These are phyloP conservation scores for Mrakia gelida DNA, from an alignment of 768 basidiomycete species.

Conservation along the genomic window DNA sequence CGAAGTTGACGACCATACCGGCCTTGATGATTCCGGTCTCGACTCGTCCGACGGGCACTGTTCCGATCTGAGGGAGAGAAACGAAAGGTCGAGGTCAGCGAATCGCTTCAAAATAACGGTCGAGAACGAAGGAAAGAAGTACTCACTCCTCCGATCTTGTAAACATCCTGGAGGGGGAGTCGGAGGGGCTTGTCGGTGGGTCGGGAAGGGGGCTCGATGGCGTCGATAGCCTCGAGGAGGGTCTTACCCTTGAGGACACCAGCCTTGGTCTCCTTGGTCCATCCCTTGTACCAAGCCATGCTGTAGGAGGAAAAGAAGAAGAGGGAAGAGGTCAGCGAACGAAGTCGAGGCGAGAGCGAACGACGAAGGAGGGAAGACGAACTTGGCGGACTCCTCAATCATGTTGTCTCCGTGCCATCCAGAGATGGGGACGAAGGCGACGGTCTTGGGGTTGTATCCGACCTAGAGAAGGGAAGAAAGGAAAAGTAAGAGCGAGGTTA, in stretches of 20 bases:
- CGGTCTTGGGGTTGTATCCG: slow-evolving; percentile 98
- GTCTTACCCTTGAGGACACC: slow-evolving; percentile 97
- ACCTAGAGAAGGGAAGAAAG: slow-evolving; percentile 47
- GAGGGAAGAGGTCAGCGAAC: not conserved
- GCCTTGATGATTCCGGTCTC: slow-evolving; percentile 99
- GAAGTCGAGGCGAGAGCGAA: not conserved
- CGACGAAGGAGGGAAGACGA: slow-evolving; percentile 40
- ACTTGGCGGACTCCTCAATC: slow-evolving; percentile 98
- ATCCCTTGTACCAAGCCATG: slow-evolving; percentile 99
- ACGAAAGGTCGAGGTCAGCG: not conserved
- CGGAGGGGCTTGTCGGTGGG: slow-evolving; percentile 99
- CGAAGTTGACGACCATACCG: slow-evolving; percentile 72
- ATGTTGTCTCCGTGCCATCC: slow-evolving; percentile 99
- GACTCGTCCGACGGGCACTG: slow-evolving; percentile 99
- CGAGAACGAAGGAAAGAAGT: not conserved
- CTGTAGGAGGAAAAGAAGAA: slow-evolving; percentile 46
- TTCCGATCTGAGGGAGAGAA: slow-evolving; percentile 61
- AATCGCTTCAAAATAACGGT: not conserved
- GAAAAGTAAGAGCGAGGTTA: not conserved
- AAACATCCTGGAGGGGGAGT: slow-evolving; percentile 99
- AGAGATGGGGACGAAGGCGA: slow-evolving; percentile 98
- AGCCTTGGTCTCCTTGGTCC: slow-evolving; percentile 92
- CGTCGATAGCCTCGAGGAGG: slow-evolving; percentile 98
- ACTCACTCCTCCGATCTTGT: slow-evolving; percentile 93
- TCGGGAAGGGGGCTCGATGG: slow-evolving; percentile 94